These are phyloP conservation scores for Colletotrichum viniferum DNA, from an alignment of 2,329 filamentous ascomycete species.

Conservation along the genomic window DNA sequence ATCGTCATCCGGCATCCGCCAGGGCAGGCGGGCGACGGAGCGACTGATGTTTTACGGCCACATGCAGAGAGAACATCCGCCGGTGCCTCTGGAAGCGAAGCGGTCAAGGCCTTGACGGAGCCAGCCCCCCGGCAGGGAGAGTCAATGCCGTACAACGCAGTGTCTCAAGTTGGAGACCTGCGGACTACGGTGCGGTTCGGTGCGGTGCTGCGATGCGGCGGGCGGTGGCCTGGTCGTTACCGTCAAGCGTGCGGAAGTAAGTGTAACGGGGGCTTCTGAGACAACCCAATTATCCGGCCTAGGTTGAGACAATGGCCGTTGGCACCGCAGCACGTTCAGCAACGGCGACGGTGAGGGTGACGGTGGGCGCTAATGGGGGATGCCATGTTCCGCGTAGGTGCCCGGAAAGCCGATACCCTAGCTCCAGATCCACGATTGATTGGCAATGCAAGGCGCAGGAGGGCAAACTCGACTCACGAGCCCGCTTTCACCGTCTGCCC, in stretches of 20 bases:
- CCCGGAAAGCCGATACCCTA: neutral
- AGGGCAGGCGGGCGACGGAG: neutral
- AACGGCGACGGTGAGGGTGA: neutral
- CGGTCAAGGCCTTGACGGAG: conserved; percentile 3
- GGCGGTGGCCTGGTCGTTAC: neutral
- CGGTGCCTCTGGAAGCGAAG: neutral
- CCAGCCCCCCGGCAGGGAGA: neutral
- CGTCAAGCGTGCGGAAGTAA: neutral
- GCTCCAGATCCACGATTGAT: conserved; percentile 8
- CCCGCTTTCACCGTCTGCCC: conserved; percentile 6
- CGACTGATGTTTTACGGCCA: neutral
- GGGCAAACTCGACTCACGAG: conserved; percentile 1
- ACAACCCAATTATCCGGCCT: conserved; percentile 9
- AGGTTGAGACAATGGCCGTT: conserved; percentile 13
- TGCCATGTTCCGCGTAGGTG: neutral
- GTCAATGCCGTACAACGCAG: conserved; percentile 10
- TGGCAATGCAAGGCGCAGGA: neutral
- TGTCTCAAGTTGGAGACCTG: conserved; percentile 1
- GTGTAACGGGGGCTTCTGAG: conserved; percentile 5
- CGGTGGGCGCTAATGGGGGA: neutral
- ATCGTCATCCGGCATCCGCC: conserved; percentile 1
- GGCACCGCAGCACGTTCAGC: neutral
- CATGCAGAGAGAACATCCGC: neutral
- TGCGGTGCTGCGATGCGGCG: neutral
- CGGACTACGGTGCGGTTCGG: neutral